Evolutionary conservation across 768 basidiomycete species (phyloP).

Genomic region (Dentipellis sp.): DNA sequence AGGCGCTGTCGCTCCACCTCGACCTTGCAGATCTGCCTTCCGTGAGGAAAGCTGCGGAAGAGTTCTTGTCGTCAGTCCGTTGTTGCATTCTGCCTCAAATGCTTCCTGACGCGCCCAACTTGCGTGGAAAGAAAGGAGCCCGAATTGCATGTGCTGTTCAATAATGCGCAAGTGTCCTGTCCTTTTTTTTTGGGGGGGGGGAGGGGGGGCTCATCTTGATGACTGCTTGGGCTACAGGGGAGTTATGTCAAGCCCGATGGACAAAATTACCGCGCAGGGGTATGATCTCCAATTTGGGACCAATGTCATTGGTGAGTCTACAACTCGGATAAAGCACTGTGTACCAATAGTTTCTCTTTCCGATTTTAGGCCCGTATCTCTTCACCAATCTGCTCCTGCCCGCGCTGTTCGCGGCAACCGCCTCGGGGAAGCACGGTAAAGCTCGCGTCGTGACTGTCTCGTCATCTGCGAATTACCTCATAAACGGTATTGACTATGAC

Average conservation of each 20-base stretch:
- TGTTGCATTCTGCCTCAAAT: neutral
- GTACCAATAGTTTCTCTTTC: neutral
- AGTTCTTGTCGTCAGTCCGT: neutral
- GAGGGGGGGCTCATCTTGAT: too few species aligned
- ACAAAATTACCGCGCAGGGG: constrained; percentile 8
- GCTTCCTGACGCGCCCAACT: neutral
- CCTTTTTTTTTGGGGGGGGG: too few species aligned
- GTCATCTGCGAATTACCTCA: neutral
- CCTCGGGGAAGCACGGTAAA: neutral
- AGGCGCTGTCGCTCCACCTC: constrained; percentile 4
- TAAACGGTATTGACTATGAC: neutral
- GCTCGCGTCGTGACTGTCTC: constrained; percentile 20
- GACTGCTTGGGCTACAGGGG: constrained; percentile 1
- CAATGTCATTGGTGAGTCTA: constrained; percentile 11
- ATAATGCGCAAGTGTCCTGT: constrained; percentile 2
- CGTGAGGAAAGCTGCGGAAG: constrained; percentile 1
- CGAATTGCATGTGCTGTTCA: constrained; percentile 3
- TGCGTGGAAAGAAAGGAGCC: neutral
- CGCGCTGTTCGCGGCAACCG: constrained; percentile 12
- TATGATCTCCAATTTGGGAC: constrained; percentile 16
- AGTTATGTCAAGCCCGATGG: constrained; percentile 4
- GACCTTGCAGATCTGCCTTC: neutral
- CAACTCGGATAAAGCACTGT: neutral
- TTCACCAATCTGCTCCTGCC: constrained; percentile 20
- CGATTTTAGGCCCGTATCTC: constrained; percentile 13